phyloP scores from a whole-genome alignment of 1,284 basidiomycete genomes.

The Tilletia caries region DNA sequence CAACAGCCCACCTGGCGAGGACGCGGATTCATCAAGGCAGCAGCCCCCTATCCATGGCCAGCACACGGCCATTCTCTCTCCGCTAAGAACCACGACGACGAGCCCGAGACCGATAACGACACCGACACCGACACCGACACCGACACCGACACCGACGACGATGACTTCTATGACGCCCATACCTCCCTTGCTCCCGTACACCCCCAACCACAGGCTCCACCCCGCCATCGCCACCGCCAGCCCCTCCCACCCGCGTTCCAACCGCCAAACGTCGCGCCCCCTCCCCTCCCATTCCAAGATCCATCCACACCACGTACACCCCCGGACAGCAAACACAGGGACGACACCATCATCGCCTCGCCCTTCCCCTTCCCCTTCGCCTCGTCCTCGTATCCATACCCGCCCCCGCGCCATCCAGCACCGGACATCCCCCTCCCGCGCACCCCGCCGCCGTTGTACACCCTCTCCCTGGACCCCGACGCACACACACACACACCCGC shows the following conservation, averaged over 20 bases:
- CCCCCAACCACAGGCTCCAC: neutral
- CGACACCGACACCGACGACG: neutral
- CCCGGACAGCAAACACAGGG: neutral
- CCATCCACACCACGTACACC: neutral
- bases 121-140: neutral
- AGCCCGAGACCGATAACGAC: neutral
- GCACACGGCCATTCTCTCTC: neutral
- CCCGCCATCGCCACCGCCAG: neutral
- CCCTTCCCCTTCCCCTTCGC: neutral
- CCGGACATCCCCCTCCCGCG: neutral
- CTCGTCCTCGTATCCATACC: too few species aligned
- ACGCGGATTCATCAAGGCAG: neutral
- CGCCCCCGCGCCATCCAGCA: neutral
- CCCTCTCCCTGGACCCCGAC: too few species aligned
- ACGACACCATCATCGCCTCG: neutral
- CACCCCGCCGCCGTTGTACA: too few species aligned
- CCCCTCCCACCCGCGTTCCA: neutral
- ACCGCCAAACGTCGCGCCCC: neutral
- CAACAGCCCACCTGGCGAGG: constrained; percentile 5
- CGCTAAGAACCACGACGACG: neutral
- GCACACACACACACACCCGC: too few species aligned
- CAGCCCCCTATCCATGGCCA: constrained; percentile 3
- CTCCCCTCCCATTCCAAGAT: neutral
- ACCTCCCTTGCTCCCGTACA: neutral
- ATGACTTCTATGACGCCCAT: neutral